A percentile compares a stretch with the other conserved stretches of the same genome.
Conservation (phyloP, 2,329 filamentous ascomycete genomes). For the Botrytis tulipae region DNA sequence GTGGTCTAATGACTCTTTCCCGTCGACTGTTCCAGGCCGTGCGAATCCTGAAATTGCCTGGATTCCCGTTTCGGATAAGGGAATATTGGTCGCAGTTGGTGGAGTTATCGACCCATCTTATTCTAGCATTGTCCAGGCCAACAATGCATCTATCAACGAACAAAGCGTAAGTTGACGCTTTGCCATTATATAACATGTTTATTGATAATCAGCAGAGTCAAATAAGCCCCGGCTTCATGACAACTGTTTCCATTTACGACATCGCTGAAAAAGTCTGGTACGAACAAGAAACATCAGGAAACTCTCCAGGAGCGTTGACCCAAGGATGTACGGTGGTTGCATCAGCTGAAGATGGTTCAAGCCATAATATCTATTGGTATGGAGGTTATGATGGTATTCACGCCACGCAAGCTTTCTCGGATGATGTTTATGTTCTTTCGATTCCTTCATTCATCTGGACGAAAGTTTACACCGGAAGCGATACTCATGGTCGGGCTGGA, state of each 20-base stretch:
- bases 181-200: too few species aligned
- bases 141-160: constrained; percentile 38
- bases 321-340: constrained; percentile 71
- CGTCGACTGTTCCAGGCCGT: constrained; percentile 49
- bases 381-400: constrained; percentile 64
- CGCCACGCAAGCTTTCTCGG: constrained; percentile 52
- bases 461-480: constrained; percentile 52
- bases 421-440: constrained; percentile 72
- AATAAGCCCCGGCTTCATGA: constrained; percentile 69
- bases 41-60: constrained; percentile 66
- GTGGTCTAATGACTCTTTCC: constrained; percentile 59
- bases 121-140: constrained; percentile 23
- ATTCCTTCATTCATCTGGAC: constrained; percentile 73
- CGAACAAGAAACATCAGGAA: constrained; percentile 66
- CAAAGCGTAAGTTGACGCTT: constrained; percentile 42
- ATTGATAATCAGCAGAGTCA: constrained; percentile 46
- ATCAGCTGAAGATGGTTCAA: constrained; percentile 68
- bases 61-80: constrained; percentile 74
- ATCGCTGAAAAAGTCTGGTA: constrained; percentile 69
- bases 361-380: constrained; percentile 77
- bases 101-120: constrained; percentile 66
- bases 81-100: constrained; percentile 74
- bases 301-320: constrained; percentile 60
- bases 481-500: constrained; percentile 58
- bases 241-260: constrained; percentile 71